phyloP scores from a whole-genome alignment of 2,329 filamentous ascomycete genomes.

The Tolypocladium inflatum region DNA sequence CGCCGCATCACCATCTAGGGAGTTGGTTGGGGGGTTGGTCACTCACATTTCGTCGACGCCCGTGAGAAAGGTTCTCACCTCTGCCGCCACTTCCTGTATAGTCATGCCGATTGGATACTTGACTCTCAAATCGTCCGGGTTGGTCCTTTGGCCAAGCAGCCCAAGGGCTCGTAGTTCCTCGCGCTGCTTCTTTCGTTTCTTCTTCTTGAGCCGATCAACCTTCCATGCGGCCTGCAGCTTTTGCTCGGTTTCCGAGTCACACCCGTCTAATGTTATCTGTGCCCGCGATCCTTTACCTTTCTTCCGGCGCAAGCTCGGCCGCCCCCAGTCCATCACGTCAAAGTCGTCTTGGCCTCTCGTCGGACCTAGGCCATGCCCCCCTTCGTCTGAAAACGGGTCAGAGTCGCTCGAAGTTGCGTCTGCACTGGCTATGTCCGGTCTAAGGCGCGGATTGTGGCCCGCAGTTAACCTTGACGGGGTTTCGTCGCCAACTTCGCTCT shows the following conservation, averaged over 20 bases:
- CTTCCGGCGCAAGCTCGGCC: slow-evolving; percentile 52
- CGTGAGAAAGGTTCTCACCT: slow-evolving; percentile 63
- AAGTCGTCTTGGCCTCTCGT: slow-evolving; percentile 50
- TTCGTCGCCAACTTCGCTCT: neutral
- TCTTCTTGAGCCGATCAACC: slow-evolving; percentile 64
- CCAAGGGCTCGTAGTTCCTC: slow-evolving; percentile 59
- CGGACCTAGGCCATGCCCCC: neutral
- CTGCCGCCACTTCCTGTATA: slow-evolving; percentile 59
- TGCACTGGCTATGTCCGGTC: no score
- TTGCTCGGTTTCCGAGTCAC: slow-evolving; percentile 59
- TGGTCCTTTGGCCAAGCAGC: slow-evolving; percentile 49
- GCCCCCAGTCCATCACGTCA: slow-evolving; percentile 77
- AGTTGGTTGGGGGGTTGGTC: neutral
- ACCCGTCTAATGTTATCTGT: slow-evolving; percentile 38
- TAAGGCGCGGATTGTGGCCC: neutral
- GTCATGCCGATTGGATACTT: slow-evolving; percentile 69
- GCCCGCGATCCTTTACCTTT: slow-evolving; percentile 54
- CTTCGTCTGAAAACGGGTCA: neutral
- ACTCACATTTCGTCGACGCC: slow-evolving; percentile 53
- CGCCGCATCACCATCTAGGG: neutral
- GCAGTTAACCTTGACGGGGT: neutral
- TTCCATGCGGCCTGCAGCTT: slow-evolving; percentile 51
- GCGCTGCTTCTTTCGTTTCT: slow-evolving; percentile 58
- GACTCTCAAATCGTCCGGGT: slow-evolving; percentile 49
- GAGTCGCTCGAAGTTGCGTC: neutral